Base-by-base conservation (phyloP, 768 basidiomycete genomes). In the Podaxis sp. region DNA sequence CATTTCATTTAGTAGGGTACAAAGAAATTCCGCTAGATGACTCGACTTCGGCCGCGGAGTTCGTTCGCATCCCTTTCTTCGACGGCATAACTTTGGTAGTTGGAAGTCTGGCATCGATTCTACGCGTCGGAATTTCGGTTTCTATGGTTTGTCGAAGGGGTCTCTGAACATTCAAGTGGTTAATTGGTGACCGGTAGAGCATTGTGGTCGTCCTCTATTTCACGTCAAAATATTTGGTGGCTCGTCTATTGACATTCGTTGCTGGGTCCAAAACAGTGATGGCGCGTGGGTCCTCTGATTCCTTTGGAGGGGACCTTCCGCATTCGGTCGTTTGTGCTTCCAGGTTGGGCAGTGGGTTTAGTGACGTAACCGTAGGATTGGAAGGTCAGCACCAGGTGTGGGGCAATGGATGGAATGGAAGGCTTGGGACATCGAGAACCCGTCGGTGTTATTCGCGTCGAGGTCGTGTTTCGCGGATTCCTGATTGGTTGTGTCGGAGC, bases 391-490 rank as follows among this genome's bases (percentile, higher is more conserved):
- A 17, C n/a, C 41, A 43, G 13, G 15, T n/a, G 41, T 12, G n/a
- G n/a, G n/a, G 41, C 15, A 6, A 19, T 50, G 49, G 12, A 50
- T 27, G 19, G 24, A 25, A 50, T 50, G 49, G 49, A 50, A 50
- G 49, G 13, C 12, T 50, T 4, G 22, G 22, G 13, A 12, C 11
- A 12, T 50, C 49, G 19, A 24, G 19, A 24, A 50, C 19, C 43
- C 43, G 22, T 50, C 25, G 25, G 22, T 9, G 43, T 25, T 19
- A 43, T 9, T 9, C 8, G 25, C 43, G 60, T 37, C 53, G 51
- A 22, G 38, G 51, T 1, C 57, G 57, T 54, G 41, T 63, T 40
- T 60, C 62, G 38, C 52, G 57, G 27, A 55, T 63, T 41, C 57
- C 50, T 11, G 40, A 47, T 22, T 54, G 55, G 57, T 59, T 65